Conservation (phyloP, 2,329 filamentous ascomycete genomes). For the Epichloe uncinata region DNA sequence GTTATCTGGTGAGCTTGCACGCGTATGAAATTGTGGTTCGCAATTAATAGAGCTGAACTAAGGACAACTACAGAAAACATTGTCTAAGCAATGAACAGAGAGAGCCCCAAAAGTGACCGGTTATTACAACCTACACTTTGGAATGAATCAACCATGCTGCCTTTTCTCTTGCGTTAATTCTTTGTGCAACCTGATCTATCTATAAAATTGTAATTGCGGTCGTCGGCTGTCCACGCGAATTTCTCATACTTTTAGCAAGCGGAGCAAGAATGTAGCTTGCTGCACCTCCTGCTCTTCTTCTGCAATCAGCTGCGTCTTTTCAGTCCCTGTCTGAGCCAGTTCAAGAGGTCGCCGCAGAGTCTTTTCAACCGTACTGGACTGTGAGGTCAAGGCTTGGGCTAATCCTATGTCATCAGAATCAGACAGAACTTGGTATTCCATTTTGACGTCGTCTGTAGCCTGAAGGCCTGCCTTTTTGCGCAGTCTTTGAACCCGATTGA, state of each 20-base stretch:
- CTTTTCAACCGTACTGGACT: conserved; percentile 59
- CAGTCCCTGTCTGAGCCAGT: conserved; percentile 14
- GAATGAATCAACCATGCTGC: neutral
- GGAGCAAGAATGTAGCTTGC: conserved; percentile 66
- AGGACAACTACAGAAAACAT: conserved; percentile 9
- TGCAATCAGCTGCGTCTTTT: conserved; percentile 40
- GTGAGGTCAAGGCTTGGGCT: conserved; percentile 53
- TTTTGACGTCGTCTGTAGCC: conserved; percentile 86
- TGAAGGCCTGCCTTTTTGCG: conserved; percentile 91
- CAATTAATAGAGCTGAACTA: neutral
- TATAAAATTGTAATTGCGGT: neutral
- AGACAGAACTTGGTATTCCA: conserved; percentile 75
- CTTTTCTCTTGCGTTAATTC: neutral
- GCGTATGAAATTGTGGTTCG: neutral
- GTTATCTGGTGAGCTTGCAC: conserved; percentile 55
- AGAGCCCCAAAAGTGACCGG: no score
- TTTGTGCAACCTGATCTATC: neutral
- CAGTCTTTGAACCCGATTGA: conserved; percentile 83
- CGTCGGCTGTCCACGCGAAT: neutral
- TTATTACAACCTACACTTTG: neutral
- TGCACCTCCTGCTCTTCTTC: conserved; percentile 81
- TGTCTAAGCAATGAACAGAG: conserved; percentile 12
- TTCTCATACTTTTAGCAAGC: conserved; percentile 58
- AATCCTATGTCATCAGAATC: conserved; percentile 70
- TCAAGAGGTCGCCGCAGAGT: conserved; percentile 65